These are phyloP conservation scores for Fusarium denticulatum DNA, from an alignment of 2,329 filamentous ascomycete species.

Conservation along the genomic window DNA sequence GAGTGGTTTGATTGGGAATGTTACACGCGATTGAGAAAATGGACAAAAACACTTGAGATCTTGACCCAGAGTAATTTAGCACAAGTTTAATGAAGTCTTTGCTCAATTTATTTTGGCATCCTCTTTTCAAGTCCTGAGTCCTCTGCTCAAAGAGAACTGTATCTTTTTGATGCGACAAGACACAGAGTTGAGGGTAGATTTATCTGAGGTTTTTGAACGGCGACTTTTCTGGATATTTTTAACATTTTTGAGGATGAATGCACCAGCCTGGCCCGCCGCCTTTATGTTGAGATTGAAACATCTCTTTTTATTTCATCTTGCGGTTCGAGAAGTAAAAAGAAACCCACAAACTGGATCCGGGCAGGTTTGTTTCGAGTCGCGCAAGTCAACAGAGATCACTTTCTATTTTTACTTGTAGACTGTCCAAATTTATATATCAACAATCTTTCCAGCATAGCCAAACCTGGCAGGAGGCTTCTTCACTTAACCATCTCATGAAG, in stretches of 20 bases:
- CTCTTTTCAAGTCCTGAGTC: too few relatives aligned
- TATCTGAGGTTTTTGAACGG: neutral
- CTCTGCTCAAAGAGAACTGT: neutral
- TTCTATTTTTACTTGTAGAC: neutral
- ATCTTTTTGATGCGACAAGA: neutral
- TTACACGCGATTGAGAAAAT: neutral
- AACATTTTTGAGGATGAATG: neutral
- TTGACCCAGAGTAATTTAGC: neutral
- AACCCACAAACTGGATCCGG: too few relatives aligned
- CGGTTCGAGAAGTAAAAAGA: accelerated
- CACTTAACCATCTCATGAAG: too few relatives aligned
- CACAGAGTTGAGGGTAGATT: accelerated
- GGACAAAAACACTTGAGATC: neutral
- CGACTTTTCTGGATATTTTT: too few relatives aligned
- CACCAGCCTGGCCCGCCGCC: too few relatives aligned
- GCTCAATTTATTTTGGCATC: neutral
- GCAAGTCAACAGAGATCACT: neutral
- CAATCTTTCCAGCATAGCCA: too few relatives aligned
- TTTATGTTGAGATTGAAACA: accelerated
- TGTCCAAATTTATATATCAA: too few relatives aligned
- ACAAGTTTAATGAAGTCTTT: neutral
- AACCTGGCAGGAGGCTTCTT: neutral
- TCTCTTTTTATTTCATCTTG: neutral
- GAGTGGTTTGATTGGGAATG: neutral
- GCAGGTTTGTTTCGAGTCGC: too few relatives aligned